phyloP scores from a whole-genome alignment of 495 filamentous ascomycete species.

The Tuber magnatum region DNA sequence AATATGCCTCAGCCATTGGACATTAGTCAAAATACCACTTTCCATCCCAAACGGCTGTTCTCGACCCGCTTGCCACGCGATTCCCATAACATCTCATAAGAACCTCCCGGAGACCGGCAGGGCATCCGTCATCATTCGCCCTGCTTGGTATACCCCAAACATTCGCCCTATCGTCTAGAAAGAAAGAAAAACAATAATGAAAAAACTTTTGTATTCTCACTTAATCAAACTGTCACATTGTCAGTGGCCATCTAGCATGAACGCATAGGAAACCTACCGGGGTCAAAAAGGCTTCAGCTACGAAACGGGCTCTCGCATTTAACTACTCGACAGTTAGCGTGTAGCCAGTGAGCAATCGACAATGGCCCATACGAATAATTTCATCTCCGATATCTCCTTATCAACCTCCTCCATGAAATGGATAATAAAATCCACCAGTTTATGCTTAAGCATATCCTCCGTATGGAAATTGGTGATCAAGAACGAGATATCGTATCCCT shows the following conservation, averaged over 20 bases:
- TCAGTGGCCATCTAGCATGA: background rate
- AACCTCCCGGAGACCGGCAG: background rate
- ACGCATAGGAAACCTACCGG: conserved; percentile 45
- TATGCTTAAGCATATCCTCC: conserved; percentile 96
- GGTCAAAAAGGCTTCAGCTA: conserved; percentile 95
- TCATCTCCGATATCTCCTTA: conserved; percentile 99
- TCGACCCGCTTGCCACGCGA: too few relatives aligned
- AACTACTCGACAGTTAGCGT: conserved; percentile 49
- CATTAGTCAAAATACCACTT: background rate
- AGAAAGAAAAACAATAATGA: background rate
- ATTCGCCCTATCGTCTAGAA: background rate
- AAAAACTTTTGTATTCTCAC: background rate
- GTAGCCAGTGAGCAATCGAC: conserved; percentile 20
- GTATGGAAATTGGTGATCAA: conserved; percentile 97
- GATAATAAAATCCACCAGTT: conserved; percentile 97
- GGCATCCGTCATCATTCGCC: background rate
- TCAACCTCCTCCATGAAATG: conserved; percentile 99
- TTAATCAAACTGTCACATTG: background rate
- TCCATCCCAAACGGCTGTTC: background rate
- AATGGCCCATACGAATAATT: conserved; percentile 77
- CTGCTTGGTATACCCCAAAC: background rate
- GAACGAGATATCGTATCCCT: conserved; percentile 99
- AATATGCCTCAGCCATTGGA: background rate
- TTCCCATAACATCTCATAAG: background rate
- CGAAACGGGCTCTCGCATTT: conserved; percentile 94